Evolutionary conservation across 768 basidiomycete genomes (phyloP).

Genomic region (Crassisporium funariophilum): DNA sequence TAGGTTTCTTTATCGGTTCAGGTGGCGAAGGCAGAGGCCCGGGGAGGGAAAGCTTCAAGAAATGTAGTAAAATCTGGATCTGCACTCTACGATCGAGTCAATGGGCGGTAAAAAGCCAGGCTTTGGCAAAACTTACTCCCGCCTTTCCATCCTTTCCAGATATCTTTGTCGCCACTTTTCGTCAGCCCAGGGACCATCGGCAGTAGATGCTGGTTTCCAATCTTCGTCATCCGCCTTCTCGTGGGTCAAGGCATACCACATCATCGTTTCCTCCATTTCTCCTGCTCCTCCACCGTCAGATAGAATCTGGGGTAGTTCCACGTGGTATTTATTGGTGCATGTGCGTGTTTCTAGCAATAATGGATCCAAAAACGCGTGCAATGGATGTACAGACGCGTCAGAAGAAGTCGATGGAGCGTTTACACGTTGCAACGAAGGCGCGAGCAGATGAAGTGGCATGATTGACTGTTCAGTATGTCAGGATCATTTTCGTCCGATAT

Average conservation of each 20-base stretch:
- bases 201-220: slow-evolving; percentile 16
- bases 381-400: slow-evolving; percentile 44
- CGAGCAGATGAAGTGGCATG: slow-evolving; percentile 62
- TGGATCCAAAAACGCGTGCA: slow-evolving; percentile 62
- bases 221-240: slow-evolving; percentile 50
- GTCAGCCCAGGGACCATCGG: slow-evolving; percentile 46
- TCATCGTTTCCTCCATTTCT: slow-evolving; percentile 69
- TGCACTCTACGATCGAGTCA: slow-evolving; percentile 50
- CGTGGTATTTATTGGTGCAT: slow-evolving; percentile 61
- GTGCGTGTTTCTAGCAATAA: slow-evolving; percentile 61
- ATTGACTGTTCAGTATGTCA: slow-evolving; percentile 51
- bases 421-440: slow-evolving; percentile 59
- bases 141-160: slow-evolving; percentile 66
- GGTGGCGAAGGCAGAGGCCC: slow-evolving; percentile 33
- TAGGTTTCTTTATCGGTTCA: slow-evolving; percentile 28
- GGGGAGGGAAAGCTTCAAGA: slow-evolving; percentile 65
- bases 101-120: not conserved
- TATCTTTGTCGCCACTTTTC: slow-evolving; percentile 56
- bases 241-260: slow-evolving; percentile 73
- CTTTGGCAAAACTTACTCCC: slow-evolving; percentile 53
- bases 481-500: slow-evolving; percentile 6
- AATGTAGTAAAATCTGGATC: slow-evolving; percentile 73
- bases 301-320: slow-evolving; percentile 63
- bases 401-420: slow-evolving; percentile 32
- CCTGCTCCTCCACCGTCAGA: slow-evolving; percentile 59